Percentiles rank a stretch among this genome's conserved stretches.
Conservation (phyloP, 176 grass and related monocot species). For the Chrysopogon serrulatus region DNA sequence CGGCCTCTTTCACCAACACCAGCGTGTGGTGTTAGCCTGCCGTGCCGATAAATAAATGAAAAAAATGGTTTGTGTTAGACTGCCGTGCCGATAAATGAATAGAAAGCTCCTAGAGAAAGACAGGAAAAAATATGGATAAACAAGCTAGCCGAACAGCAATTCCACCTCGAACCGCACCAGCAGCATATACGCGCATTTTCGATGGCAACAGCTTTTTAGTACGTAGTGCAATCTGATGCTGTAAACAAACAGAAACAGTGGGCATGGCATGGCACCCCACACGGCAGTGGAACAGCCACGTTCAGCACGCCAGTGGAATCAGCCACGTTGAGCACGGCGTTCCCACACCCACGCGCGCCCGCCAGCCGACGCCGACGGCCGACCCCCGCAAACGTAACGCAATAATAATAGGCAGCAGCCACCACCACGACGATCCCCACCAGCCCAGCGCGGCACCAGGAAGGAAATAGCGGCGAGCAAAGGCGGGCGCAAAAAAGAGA, state of each 20-base stretch:
- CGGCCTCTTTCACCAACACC: no score
- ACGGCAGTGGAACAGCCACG: neutral
- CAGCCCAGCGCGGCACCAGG: neutral
- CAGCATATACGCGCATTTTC: neutral
- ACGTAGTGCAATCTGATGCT: neutral
- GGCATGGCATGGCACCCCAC: neutral
- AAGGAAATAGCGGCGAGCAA: constrained; percentile 26
- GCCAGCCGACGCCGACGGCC: neutral
- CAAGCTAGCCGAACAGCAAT: neutral
- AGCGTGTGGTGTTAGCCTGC: neutral
- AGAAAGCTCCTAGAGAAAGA: neutral
- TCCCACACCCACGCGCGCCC: neutral
- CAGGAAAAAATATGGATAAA: neutral
- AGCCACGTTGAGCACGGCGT: neutral
- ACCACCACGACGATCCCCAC: neutral
- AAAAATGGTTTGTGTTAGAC: no score
- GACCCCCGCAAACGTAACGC: neutral
- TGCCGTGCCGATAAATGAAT: neutral
- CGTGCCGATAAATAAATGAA: neutral
- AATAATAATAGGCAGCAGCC: constrained; percentile 1
- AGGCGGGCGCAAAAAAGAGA: neutral
- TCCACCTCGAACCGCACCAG: neutral
- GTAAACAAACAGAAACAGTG: no score
- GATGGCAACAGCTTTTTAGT: neutral
- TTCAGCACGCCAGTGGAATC: neutral